Evolutionary conservation across 2,329 filamentous ascomycete species (phyloP), one percentile per base, ranked within the genome.

Genomic region (Chaetomiaceae sp.): DNA sequence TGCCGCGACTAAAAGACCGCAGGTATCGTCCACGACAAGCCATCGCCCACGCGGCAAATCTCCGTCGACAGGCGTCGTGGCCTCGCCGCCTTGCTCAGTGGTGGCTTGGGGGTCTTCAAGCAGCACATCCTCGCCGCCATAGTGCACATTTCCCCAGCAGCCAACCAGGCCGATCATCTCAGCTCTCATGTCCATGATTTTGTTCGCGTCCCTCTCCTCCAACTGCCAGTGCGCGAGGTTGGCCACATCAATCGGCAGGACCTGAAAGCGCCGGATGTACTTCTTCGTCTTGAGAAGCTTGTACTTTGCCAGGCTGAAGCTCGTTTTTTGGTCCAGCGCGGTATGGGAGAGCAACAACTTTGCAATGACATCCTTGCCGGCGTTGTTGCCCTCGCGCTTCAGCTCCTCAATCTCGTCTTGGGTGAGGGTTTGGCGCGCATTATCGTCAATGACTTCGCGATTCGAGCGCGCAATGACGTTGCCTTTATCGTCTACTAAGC

Each of bases 251-350:
- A 97, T 69, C 0, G 91, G 91, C 42, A 95, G 65, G 1, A 93
- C 79, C 0, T 86, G 88, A 60, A 98, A 97, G 11, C 89, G 76
- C 58, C 86, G 83, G 53, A 97, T 77, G 63, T 95, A 97, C 67
- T 98, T 98, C 63, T 84, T 90, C 54, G 87, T 85, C 70, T 98
- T 98, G 37, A 95, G 75, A 15, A 97, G 72, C 60, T 93, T 95
- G 68, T 98, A 98, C 66, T 98, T 98, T 35, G 91, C 90, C 48
- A 96, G 72, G 2, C 89, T 94, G 61, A 94, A 98, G 0, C 82
- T 76, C 0, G 93, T 97, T 74, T 98, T 98, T 69, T 97, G 86
- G 56, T 95, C 89, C 35, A 98, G 76, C 1, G 84, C 86, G 15
- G 86, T 83, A 65, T 98, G 93, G 35, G 89, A 93, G 24, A 89